Base-by-base conservation (phyloP, 2,329 filamentous ascomycete genomes). In the Cordyceps fumosorosea region DNA sequence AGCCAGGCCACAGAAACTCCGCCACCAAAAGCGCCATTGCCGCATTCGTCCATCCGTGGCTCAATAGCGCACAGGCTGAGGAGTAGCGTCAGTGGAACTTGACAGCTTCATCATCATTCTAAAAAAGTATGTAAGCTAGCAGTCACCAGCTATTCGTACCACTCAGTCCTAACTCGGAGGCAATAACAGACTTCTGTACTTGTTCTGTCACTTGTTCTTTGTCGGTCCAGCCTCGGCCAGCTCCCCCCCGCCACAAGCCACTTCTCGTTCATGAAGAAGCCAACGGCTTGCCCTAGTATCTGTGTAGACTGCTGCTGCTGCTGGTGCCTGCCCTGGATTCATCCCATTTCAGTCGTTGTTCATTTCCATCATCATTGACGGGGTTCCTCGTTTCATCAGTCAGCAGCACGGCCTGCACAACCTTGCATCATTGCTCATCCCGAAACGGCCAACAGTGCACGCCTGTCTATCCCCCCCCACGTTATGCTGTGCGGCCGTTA, bases 181-280 rank as follows among this genome's bases (percentile, higher is more conserved):
- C 16, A n/a, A 6, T 44, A 7, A 8, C 44, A 20, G 44, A n/a
- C 44, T 47, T 59, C 56, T 59, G 56, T 59, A 53, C 57, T n/a
- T 29, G n/a, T 60, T 60, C 57, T 59, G 56, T 50, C 45, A 50
- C 56, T 57, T 59, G 56, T 59, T 59, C 56, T 53, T 50, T 22
- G 44, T 47, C 20, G n/a, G 18, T 22, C 11, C 44, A n/a, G 44
- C 34, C 26, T 47, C 44, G 11, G 18, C n/a, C 42, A 2, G 10
- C 14, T 3, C 37, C 12, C 5, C 40, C 40, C 40, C 40, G 40
- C 40, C 40, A 24, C 48, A 51, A 26, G 18, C 24, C 48, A 32
- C 16, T 26, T 51, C 34, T 34, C 32, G 32, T 34, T 34, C 32
- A 34, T 29, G 29, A 37, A 14, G 11, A 37, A 37, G 11, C 34